Percentiles rank a stretch among this genome's conserved stretches.
Conservation (phyloP, 169 alveolate genomes). For the Toxoplasma gondii region DNA sequence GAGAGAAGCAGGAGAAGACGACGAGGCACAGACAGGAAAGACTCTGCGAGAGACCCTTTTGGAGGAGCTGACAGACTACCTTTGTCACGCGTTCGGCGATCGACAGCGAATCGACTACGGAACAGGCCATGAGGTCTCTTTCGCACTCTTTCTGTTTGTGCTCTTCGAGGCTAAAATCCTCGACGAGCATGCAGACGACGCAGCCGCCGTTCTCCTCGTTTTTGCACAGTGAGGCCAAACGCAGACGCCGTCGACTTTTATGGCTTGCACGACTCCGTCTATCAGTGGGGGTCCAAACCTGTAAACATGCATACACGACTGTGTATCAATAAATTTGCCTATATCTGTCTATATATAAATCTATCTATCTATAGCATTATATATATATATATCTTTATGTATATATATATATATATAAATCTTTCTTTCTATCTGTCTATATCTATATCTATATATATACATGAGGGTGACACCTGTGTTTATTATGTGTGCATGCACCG, state of each 20-base stretch:
- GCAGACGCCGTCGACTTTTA: not conserved
- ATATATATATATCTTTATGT: not conserved
- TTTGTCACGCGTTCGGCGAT: conserved; percentile 93
- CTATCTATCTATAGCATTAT: not conserved
- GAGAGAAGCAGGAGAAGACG: not conserved
- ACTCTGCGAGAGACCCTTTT: not conserved
- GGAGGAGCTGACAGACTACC: conserved; percentile 50
- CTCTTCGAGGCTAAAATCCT: conserved; percentile 71
- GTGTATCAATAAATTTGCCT: not conserved
- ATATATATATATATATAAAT: not conserved
- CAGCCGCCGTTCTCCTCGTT: conserved; percentile 73
- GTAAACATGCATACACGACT: not conserved
- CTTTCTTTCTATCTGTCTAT: too few relatives aligned
- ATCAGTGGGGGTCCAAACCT: not conserved
- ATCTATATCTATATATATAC: too few relatives aligned
- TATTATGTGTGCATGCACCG: too few relatives aligned
- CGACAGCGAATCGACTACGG: conserved; percentile 96
- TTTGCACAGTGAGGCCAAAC: conserved; percentile 66
- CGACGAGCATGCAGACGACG: conserved; percentile 57
- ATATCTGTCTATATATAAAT: not conserved
- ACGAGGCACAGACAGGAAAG: not conserved
- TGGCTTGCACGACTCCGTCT: not conserved
- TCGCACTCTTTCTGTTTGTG: conserved; percentile 84
- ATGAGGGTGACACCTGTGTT: too few relatives aligned
- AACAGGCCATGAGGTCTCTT: conserved; percentile 95